Evolutionary conservation across 345 rosid genomes (phyloP).

Genomic region (Salix viminalis): DNA sequence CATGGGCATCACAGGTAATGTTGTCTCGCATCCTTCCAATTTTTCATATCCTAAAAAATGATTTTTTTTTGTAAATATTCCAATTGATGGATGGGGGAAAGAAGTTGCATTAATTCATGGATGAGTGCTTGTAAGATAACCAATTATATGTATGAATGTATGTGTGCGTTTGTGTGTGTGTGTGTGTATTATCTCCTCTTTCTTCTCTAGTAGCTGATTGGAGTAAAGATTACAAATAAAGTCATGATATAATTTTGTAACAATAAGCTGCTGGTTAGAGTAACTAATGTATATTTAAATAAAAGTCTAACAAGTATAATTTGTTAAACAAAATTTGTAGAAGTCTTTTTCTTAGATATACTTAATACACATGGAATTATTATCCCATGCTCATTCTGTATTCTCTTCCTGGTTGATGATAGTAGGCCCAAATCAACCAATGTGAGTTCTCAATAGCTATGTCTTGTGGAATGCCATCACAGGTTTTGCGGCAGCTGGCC

Average conservation of each 20-base stretch:
- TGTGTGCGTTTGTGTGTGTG: no score
- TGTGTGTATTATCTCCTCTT: no score
- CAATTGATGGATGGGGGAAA: background rate
- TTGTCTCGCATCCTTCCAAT: background rate
- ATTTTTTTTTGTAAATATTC: background rate
- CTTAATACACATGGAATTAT: no score
- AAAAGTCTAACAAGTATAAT: background rate
- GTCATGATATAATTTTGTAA: background rate
- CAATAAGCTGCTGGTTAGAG: background rate
- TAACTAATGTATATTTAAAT: background rate
- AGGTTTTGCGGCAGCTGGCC: slow-evolving; percentile 92
- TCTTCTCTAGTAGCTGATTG: no score
- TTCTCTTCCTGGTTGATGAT: no score
- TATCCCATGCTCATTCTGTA: no score
- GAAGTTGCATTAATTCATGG: background rate
- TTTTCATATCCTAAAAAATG: background rate
- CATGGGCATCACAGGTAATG: slow-evolving; percentile 96
- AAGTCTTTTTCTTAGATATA: background rate
- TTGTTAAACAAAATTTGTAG: background rate
- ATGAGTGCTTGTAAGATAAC: background rate
- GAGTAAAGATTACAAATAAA: background rate
- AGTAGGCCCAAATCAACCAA: background rate
- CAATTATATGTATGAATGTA: background rate
- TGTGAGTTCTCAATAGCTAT: background rate
- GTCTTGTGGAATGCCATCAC: slow-evolving; percentile 23